Base-by-base conservation (phyloP, 2,329 filamentous ascomycete genomes). In the Ophiostoma ulmi region DNA sequence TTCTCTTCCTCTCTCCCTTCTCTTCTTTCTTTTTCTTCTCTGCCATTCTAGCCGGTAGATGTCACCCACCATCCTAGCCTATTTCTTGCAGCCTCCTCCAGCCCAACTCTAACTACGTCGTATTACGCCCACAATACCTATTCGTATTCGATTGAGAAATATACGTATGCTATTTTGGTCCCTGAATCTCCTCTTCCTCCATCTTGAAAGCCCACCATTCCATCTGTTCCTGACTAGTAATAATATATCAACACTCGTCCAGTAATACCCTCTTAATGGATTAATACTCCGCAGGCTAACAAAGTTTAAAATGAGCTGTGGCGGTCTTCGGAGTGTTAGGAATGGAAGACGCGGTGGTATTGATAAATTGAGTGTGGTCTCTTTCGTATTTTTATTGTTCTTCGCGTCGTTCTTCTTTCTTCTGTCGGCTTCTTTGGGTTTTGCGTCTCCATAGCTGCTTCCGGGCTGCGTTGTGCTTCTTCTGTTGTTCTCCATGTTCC, bases 211-310 rank as follows among this genome's bases (percentile, higher is more conserved):
- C 14, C 41, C 41, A 22, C 52, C 52, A 58, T 58, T 58, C 22
- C 52, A 58, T 58, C 52, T 26, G 52, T 58, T 58, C 52, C 52
- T 58, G 52, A 58, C 52, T 58, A 58, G 39, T 44, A 44, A 17
- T 17, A 58, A 48, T 7, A 58, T 20, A 48, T 20, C 14, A 48
- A 11, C 44, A 48, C 44, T 48, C 41, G 41, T 44, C 48, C 48
- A 55, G 20, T 55, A 58, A 58, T 58, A 31, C 52, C 22, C n/a
- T 48, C 17, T n/a, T 17, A n/a, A n/a, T 58, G 52, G n/a, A 58
- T 58, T 58, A 61, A 61, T 61, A 61, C 58, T 63, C 58, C 58
- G 58, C 26, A 63, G 13, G 35, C 58, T 63, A 63, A 63, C 55
- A 36, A 35, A 31, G 22, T 22, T 52, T 63, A 63, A 63, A 63